These are phyloP conservation scores for Eucalyptus albens DNA, from an alignment of 345 rosid genomes.

Conservation along the genomic window DNA sequence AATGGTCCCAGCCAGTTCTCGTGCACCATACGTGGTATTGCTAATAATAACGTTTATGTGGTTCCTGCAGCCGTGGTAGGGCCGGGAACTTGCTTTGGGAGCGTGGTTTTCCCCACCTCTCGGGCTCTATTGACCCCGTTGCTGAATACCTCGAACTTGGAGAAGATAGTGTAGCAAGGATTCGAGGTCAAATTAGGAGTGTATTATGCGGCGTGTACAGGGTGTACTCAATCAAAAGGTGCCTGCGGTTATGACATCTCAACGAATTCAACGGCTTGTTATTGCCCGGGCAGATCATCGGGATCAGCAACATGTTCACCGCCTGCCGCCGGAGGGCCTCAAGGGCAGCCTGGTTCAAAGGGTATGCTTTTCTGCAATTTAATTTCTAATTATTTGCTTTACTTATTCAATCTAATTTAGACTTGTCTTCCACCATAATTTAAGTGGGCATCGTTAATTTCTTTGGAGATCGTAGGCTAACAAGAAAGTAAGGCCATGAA, in stretches of 20 bases:
- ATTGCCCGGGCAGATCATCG: neutral
- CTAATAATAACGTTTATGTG: too few species aligned
- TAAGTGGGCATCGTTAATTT: neutral
- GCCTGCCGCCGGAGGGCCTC: neutral
- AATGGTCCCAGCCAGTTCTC: too few species aligned
- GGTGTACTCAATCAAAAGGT: neutral
- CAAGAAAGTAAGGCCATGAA: neutral
- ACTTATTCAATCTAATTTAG: neutral
- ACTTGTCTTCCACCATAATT: neutral
- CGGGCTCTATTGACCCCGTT: fast-evolving
- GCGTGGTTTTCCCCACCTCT: neutral
- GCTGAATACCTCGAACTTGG: fast-evolving
- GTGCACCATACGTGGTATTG: too few species aligned
- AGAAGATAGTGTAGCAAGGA: neutral
- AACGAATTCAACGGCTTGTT: neutral
- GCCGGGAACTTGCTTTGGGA: neutral
- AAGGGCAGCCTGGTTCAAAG: neutral
- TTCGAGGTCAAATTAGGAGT: neutral
- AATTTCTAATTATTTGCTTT: fast-evolving
- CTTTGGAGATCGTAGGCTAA: neutral
- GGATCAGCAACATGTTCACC: fast-evolving
- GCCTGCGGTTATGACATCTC: neutral
- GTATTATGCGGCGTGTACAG: neutral
- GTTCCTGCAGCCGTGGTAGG: neutral
- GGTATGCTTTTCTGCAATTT: neutral